A percentile compares a stretch with the other conserved stretches of the same genome.
Conservation (phyloP, 2,329 filamentous ascomycete species). For the Huntiella abstrusa region DNA sequence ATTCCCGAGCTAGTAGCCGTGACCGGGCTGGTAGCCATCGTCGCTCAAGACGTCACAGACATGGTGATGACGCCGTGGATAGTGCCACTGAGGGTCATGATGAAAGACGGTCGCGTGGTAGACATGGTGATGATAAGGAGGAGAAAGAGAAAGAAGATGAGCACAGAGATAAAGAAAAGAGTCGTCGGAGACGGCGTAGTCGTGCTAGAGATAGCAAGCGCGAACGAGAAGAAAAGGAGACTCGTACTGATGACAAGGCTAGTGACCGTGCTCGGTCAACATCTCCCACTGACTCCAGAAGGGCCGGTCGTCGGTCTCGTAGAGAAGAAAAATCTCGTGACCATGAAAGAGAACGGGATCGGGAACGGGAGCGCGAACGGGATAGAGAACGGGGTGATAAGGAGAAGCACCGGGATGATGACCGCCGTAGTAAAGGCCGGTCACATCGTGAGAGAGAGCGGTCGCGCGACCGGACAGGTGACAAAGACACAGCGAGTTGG, state of each 20-base stretch:
- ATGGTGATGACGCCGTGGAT: constrained; percentile 16
- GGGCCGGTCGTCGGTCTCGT: constrained; percentile 36
- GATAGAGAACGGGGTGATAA: constrained; percentile 17
- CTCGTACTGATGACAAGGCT: constrained; percentile 24
- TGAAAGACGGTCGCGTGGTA: constrained; percentile 4
- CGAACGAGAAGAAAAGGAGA: constrained; percentile 30
- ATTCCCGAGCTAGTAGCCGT: constrained; percentile 11
- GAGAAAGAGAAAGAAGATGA: background rate
- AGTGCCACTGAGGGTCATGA: constrained; percentile 14
- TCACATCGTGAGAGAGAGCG: constrained; percentile 26
- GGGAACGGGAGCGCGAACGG: constrained; percentile 20
- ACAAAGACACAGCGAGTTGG: constrained; percentile 18
- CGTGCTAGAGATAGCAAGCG: constrained; percentile 27
- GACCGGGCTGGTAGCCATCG: constrained; percentile 11
- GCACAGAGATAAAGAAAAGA: constrained; percentile 1
- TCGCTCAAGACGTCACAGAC: constrained; percentile 14
- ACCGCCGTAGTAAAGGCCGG: constrained; percentile 19
- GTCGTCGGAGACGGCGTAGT: constrained; percentile 17
- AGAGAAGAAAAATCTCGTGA: constrained; percentile 36
- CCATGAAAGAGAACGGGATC: constrained; percentile 20
- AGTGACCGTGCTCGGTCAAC: constrained; percentile 43
- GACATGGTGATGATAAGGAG: constrained; percentile 4
- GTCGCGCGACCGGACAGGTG: constrained; percentile 21
- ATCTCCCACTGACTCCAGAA: constrained; percentile 40
- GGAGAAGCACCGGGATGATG: constrained; percentile 28